phyloP scores from a whole-genome alignment of 495 filamentous ascomycete species.

The Penicillium lividum region DNA sequence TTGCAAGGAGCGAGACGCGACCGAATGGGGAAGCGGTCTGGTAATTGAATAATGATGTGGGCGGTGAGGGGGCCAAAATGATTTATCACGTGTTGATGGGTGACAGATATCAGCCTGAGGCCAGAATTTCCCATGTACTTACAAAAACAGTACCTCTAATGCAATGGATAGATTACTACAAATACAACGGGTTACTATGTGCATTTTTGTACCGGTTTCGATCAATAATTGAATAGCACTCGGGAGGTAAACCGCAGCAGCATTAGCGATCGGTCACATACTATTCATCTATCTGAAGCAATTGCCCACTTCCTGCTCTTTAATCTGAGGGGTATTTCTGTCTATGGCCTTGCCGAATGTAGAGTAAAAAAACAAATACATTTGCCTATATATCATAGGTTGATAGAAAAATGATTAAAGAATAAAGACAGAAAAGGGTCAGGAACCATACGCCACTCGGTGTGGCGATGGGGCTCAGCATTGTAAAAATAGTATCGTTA shows the following conservation, averaged over 20 bases:
- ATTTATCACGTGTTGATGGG: neutral
- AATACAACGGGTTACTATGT: neutral
- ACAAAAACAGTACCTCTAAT: neutral
- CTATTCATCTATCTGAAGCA: neutral
- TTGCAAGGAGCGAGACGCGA: constrained; percentile 13
- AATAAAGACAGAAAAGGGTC: neutral
- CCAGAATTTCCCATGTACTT: neutral
- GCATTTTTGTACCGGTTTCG: neutral
- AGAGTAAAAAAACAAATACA: too few species aligned
- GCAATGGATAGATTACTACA: too few species aligned
- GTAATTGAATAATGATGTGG: neutral
- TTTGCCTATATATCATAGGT: too few species aligned
- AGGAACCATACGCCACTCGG: neutral
- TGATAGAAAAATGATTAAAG: neutral
- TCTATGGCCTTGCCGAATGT: too few species aligned
- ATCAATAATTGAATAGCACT: too few species aligned
- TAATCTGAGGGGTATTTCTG: neutral
- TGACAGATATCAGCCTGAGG: neutral
- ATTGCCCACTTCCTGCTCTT: neutral
- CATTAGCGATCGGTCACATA: neutral
- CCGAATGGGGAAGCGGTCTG: constrained; percentile 15
- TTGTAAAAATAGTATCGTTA: neutral
- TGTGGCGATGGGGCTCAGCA: constrained; percentile 1
- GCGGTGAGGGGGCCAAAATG: neutral
- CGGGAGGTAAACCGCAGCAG: too few species aligned